A percentile compares a stretch with the other conserved stretches of the same genome.
phyloP scores from a whole-genome alignment of 208 protist species.

The Acanthamoeba sp. region DNA sequence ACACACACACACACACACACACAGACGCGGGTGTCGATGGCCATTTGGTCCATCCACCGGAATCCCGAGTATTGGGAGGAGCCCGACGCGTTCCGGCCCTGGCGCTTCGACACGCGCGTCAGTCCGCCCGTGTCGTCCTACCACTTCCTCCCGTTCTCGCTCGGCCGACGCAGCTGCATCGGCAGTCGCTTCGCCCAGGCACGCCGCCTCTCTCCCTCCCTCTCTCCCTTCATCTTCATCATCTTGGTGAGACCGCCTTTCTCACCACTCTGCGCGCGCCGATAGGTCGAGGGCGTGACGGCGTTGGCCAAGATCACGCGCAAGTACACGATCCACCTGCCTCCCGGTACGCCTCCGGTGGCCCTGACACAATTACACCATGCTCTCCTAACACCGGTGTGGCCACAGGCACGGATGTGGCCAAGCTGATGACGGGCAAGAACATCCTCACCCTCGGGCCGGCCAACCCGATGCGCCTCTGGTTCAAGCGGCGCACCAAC shows the following conservation, averaged over 20 bases:
- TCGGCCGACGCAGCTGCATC: conserved; percentile 10
- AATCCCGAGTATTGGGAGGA: conserved; percentile 22
- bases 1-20: too few relatives aligned
- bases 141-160: conserved; percentile 2
- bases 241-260: neutral
- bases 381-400: neutral
- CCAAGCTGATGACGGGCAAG: neutral
- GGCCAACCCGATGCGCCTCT: neutral
- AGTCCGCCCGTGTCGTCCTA: neutral
- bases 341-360: conserved; percentile 14
- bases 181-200: neutral
- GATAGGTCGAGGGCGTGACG: conserved; percentile 10
- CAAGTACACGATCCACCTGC: conserved; percentile 32
- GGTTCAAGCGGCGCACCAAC: too few relatives aligned
- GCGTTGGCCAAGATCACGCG: neutral
- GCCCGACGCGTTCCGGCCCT: conserved; percentile 1
- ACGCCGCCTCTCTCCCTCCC: neutral
- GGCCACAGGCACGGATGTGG: neutral
- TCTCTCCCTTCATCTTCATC: neutral
- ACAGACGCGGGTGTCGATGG: neutral
- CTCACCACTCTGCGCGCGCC: too few relatives aligned
- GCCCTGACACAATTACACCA: too few relatives aligned
- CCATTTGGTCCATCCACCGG: conserved; percentile 2
- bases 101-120: neutral
- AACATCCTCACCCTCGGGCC: neutral